Percentiles rank a stretch among this genome's conserved stretches.
These are phyloP conservation scores for Westerdykella sp. DNA, from an alignment of 2,329 filamentous ascomycete genomes.

Conservation along the genomic window DNA sequence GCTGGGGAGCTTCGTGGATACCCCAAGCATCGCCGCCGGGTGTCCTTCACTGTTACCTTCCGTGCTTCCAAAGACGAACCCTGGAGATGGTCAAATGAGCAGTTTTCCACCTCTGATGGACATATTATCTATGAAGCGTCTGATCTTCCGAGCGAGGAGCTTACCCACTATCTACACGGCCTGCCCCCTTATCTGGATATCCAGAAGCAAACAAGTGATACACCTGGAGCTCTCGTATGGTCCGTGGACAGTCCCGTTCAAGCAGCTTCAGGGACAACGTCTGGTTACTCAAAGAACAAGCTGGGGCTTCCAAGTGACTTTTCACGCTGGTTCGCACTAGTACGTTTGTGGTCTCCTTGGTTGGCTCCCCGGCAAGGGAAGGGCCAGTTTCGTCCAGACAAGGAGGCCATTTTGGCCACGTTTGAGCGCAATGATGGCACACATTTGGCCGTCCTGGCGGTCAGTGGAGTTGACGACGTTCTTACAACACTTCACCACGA, in stretches of 20 bases:
- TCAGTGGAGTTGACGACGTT: constrained; percentile 68
- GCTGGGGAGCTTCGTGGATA: constrained; percentile 42
- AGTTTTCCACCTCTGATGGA: constrained; percentile 59
- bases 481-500: constrained; percentile 63
- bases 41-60: constrained; percentile 68
- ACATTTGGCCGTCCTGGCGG: constrained; percentile 69
- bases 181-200: constrained; percentile 53
- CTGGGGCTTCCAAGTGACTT: constrained; percentile 61
- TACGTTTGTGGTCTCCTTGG: constrained; percentile 78
- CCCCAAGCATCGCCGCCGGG: constrained; percentile 41
- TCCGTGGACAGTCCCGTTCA: constrained; percentile 53
- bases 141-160: constrained; percentile 32
- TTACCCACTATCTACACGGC: constrained; percentile 53
- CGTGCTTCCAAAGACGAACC: constrained; percentile 46
- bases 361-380: constrained; percentile 80
- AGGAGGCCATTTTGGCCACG: constrained; percentile 70
- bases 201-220: constrained; percentile 55
- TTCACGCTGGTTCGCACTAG: constrained; percentile 73
- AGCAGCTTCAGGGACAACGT: constrained; percentile 52
- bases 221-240: constrained; percentile 65
- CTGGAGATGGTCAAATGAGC: constrained; percentile 68
- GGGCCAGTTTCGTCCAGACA: constrained; percentile 59
- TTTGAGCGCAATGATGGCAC: constrained; percentile 68
- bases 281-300: constrained; percentile 50
- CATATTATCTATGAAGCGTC: constrained; percentile 49